Conservation (phyloP, 2,329 filamentous ascomycete species). For the Pseudocercospora eumusae region DNA sequence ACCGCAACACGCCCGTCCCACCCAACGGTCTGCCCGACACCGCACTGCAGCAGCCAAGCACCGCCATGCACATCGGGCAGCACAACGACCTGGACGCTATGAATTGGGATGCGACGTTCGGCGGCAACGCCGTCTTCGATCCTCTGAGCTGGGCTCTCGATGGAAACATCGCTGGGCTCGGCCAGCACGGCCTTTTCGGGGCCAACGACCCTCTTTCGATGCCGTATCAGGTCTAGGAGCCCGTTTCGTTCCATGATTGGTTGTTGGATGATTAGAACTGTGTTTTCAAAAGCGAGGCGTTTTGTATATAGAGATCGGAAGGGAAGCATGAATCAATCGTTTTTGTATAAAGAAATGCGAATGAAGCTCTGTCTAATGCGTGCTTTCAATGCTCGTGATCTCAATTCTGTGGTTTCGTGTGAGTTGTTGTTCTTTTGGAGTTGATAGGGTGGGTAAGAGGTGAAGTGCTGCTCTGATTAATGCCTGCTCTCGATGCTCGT, state of each 20-base stretch:
- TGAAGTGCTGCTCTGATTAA: too few species aligned
- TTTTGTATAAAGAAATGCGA: too few species aligned
- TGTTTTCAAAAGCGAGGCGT: not conserved
- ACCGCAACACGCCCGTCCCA: conserved; percentile 35
- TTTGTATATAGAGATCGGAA: not conserved
- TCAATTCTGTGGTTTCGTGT: too few species aligned
- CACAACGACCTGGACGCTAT: conserved; percentile 33
- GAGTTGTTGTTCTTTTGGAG: too few species aligned
- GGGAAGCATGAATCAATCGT: too few species aligned
- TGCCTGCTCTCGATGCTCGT: too few species aligned
- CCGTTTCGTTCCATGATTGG: not conserved
- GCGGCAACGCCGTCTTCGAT: conserved; percentile 79
- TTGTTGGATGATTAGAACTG: not conserved
- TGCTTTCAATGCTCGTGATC: too few species aligned
- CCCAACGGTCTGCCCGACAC: conserved; percentile 26
- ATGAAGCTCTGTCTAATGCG: too few species aligned
- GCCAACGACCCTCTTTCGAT: conserved; percentile 11
- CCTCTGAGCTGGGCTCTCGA: conserved; percentile 93
- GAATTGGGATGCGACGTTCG: conserved; percentile 43
- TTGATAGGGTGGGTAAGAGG: too few species aligned
- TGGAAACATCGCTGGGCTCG: conserved; percentile 59
- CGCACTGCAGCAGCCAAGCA: conserved; percentile 16
- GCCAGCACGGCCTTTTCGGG: conserved; percentile 24
- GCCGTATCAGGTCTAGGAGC: conserved; percentile 18
- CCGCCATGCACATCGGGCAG: conserved; percentile 22